A percentile compares a stretch with the other conserved stretches of the same genome.
Evolutionary conservation across 352 stramenopile species (phyloP).

Genomic region (Phytophthora litchii): DNA sequence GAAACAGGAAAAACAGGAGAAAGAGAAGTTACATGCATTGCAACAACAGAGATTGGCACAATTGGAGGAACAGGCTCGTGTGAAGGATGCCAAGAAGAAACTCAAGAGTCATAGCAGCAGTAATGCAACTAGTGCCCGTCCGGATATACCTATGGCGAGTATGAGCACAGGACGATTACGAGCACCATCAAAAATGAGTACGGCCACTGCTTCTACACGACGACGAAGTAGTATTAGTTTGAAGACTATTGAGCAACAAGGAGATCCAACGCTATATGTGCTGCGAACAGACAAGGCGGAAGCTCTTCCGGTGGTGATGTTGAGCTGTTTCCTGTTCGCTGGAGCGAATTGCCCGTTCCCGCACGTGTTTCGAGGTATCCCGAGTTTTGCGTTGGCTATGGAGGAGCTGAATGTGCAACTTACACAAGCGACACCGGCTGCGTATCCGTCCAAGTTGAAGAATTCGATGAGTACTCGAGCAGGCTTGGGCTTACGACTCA

Average conservation of each 20-base stretch:
- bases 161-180: slow-evolving; percentile 22
- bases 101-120: slow-evolving; percentile 23
- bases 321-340: slow-evolving; percentile 74
- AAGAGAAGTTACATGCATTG: slow-evolving; percentile 20
- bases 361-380: slow-evolving; percentile 66
- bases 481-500: slow-evolving; percentile 65
- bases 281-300: slow-evolving; percentile 41
- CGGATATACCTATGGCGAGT: slow-evolving; percentile 11
- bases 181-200: slow-evolving; percentile 9
- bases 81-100: slow-evolving; percentile 24
- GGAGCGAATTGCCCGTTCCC: slow-evolving; percentile 79
- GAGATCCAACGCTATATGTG: slow-evolving; percentile 30
- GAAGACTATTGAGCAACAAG: slow-evolving; percentile 24
- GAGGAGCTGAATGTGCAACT: slow-evolving; percentile 77
- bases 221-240: slow-evolving; percentile 22
- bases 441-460: slow-evolving; percentile 73
- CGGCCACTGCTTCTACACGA: slow-evolving; percentile 3
- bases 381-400: slow-evolving; percentile 71
- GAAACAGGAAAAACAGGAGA: slow-evolving; percentile 25
- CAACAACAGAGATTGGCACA: slow-evolving; percentile 33
- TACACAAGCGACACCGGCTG: slow-evolving; percentile 39
- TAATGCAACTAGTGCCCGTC: slow-evolving; percentile 3
- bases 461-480: slow-evolving; percentile 60
- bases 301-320: slow-evolving; percentile 56
- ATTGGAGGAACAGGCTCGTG: slow-evolving; percentile 17